These are phyloP conservation scores for Capsicum chinense DNA, from an alignment of 257 asterid species.

Conservation along the genomic window DNA sequence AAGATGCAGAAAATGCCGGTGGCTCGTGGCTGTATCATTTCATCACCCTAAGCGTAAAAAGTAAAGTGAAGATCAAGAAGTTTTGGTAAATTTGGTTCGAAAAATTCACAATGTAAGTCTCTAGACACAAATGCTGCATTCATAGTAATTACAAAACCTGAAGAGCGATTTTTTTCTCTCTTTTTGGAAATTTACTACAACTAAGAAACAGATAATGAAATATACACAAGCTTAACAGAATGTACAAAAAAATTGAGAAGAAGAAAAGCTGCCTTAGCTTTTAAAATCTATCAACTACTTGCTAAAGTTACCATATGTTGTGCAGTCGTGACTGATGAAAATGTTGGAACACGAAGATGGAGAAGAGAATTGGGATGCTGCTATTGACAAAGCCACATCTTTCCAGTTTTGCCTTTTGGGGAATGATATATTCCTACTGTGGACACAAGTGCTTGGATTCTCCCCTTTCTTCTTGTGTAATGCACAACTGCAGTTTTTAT, in stretches of 20 bases:
- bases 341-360: neutral
- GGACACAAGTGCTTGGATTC: neutral
- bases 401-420: neutral
- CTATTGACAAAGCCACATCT: neutral
- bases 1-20: neutral
- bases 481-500: too few relatives aligned
- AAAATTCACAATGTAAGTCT: neutral
- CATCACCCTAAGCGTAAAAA: neutral
- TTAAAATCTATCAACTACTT: neutral
- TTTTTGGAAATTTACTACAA: neutral
- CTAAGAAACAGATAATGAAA: neutral
- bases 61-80: neutral
- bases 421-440: conserved; percentile 27
- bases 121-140: neutral
- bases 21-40: too few relatives aligned
- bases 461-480: too few relatives aligned
- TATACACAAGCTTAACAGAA: neutral
- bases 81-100: neutral
- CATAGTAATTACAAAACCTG: neutral
- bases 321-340: neutral
- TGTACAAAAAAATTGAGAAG: neutral
- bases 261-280: neutral
- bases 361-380: neutral
- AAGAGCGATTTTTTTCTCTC: neutral
- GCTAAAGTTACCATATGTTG: neutral